Evolutionary conservation across 1,284 basidiomycete species (phyloP), one percentile per base, ranked within the genome.

Genomic region (Rhodotorula sp.): DNA sequence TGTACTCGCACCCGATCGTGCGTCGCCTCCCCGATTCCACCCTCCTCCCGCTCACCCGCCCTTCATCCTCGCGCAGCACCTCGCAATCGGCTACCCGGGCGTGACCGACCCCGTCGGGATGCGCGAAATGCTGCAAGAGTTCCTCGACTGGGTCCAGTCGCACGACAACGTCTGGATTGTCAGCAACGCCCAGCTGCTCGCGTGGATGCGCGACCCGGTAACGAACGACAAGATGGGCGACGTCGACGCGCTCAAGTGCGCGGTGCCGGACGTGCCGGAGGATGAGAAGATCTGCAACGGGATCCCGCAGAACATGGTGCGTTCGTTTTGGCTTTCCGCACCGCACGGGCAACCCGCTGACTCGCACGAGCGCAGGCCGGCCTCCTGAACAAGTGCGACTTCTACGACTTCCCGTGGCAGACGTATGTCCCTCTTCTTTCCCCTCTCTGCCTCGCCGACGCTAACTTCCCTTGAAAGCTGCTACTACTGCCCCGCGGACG

Each of bases 321-420:
- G 88, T 34, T 2, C 15, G 12, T 53, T 10, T 54, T 59, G 39
- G 21, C 5, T 29, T 27, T 13, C 0, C 17, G 12, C 21, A 25
- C 17, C 25, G 25, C 36, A 5, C 1, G 50, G 12, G n/a, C 5
- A 6, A 3, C n/a, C 10, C 7, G 27, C 50, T 29, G 27, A n/a
- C 12, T 13, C 32, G 19, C 22, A 0, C 44, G 48, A 54, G 2
- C 27, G 19, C 53, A 63, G 62, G 62, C 53, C 25, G 79, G 89
- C 9, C 80, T 91, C 13, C 79, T 90, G 13, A 80, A 82, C 19
- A 86, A 86, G 64, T 91, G 90, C 79, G 80, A 37, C 83, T 21
- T 91, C 91, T 74, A 84, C 10, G 89, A 90, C 78, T 91, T 89
- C 83, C 89, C 90, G 9, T 91, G 90, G 84, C 88, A 83, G 76